Percentiles rank a stretch among this genome's conserved stretches.
phyloP scores from a whole-genome alignment of 768 basidiomycete species.

The Podaxis carcinomalis region DNA sequence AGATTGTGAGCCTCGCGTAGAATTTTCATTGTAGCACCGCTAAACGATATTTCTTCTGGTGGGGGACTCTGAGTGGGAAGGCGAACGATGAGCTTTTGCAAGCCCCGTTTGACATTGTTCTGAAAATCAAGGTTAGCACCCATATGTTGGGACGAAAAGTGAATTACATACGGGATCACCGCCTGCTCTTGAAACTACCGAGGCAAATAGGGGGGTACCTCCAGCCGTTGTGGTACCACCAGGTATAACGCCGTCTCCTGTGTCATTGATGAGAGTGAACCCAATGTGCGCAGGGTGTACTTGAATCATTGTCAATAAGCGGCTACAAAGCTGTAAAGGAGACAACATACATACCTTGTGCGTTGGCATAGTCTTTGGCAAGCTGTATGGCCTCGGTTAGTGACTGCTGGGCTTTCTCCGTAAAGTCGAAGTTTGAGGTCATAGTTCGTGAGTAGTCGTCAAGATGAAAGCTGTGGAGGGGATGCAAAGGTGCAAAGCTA shows the following conservation, averaged over 20 bases:
- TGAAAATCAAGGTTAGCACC: conserved; percentile 22
- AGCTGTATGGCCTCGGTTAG: conserved; percentile 70
- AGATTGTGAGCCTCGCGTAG: conserved; percentile 70
- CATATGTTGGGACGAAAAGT: not conserved
- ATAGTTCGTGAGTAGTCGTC: conserved; percentile 25
- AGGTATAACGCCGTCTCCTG: conserved; percentile 27
- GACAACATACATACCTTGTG: conserved; percentile 51
- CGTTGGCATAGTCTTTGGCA: conserved; percentile 81
- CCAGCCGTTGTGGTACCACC: conserved; percentile 27
- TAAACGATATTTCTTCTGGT: conserved; percentile 74
- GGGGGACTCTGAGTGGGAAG: conserved; percentile 81
- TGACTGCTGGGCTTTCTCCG: conserved; percentile 75
- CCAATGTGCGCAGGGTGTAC: conserved; percentile 85
- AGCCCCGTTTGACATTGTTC: conserved; percentile 57
- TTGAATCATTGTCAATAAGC: conserved; percentile 21
- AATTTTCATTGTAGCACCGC: conserved; percentile 52
- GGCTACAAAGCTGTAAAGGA: not conserved
- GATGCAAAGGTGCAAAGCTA: not conserved
- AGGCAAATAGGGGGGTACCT: conserved; percentile 62
- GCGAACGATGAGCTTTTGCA: conserved; percentile 76
- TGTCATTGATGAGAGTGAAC: conserved; percentile 74
- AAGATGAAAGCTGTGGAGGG: not conserved
- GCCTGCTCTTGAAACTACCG: conserved; percentile 78
- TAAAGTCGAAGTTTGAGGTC: conserved; percentile 70
- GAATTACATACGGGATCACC: conserved; percentile 67